phyloP scores from a whole-genome alignment of 257 asterid species.

The Jaltomata sinuosa region DNA sequence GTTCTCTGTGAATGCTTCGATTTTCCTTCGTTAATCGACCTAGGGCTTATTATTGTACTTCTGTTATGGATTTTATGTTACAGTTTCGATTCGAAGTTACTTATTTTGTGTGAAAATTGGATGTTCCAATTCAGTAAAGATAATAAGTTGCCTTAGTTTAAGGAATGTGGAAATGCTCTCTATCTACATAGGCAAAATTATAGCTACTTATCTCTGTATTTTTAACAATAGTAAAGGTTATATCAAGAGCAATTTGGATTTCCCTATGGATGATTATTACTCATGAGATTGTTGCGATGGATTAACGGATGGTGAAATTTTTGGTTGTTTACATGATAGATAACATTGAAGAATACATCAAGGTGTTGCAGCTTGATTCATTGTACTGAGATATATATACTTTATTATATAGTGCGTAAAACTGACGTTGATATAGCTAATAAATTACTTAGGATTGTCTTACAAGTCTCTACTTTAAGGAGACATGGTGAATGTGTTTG shows the following conservation, averaged over 20 bases:
- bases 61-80: neutral
- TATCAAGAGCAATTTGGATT: neutral
- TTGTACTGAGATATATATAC: neutral
- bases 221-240: neutral
- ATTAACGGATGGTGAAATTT: neutral
- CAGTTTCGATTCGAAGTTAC: neutral
- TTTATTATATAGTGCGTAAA: neutral
- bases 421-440: neutral
- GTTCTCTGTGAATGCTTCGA: neutral
- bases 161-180: neutral
- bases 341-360: conserved; percentile 74
- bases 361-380: conserved; percentile 72
- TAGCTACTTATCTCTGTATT: neutral
- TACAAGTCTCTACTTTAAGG: neutral
- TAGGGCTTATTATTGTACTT: neutral
- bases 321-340: conserved; percentile 21
- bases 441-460: neutral
- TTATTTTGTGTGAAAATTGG: neutral
- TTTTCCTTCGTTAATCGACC: neutral
- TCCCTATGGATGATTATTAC: neutral
- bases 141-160: neutral
- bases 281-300: neutral
- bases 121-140: neutral
- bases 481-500: neutral
- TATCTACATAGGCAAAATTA: neutral